Base-by-base conservation (phyloP, 768 basidiomycete genomes). In the Rhodotorula diobovata region DNA sequence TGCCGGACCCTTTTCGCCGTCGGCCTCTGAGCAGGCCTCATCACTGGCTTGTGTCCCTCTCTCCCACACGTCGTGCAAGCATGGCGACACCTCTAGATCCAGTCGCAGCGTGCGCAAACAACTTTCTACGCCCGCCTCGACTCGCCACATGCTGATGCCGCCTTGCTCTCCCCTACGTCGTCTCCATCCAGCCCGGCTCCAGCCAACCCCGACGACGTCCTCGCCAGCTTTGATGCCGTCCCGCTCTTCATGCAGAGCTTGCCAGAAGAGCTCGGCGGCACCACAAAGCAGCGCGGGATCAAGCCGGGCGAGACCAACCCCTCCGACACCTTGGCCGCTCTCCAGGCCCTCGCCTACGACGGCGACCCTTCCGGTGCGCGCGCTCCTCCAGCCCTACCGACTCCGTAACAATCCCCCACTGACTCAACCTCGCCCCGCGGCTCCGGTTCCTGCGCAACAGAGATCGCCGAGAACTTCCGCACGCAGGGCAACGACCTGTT, bases 401-500 rank as follows among this genome's bases (percentile, higher is more conserved):
- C 53, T 0, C 25, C 9, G 6, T 30, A 25, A 53, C 28, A 21
- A 23, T 43, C 1, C 25, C n/a, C 32, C 12, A 14, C 48, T 10
- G 15, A 14, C 20, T 64, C 23, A 43, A 30, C n/a, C 39, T 21
- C 32, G 64, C 34, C 10, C 14, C 53, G 37, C n/a, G n/a, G n/a
- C n/a, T n/a, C n/a, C n/a, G n/a, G n/a, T n/a, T n/a, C n/a, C n/a
- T n/a, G n/a, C n/a, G n/a, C n/a, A n/a, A n/a, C 73, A 95, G 96
- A 98, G 80, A 83, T 92, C 73, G 92, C 95, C 2, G 84, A 86
- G 71, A 93, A 90, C 78, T 96, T 97, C 81, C 97, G 96, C 80
- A 87, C 91, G 63, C 91, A 95, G 79, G 96, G 93, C 10, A 98
- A 97, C 79, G 93, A 94, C 66, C 91, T 95, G 77, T 95, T 90